phyloP scores from a whole-genome alignment of 2,329 filamentous ascomycete genomes.

The Furcasterigmium furcatum region DNA sequence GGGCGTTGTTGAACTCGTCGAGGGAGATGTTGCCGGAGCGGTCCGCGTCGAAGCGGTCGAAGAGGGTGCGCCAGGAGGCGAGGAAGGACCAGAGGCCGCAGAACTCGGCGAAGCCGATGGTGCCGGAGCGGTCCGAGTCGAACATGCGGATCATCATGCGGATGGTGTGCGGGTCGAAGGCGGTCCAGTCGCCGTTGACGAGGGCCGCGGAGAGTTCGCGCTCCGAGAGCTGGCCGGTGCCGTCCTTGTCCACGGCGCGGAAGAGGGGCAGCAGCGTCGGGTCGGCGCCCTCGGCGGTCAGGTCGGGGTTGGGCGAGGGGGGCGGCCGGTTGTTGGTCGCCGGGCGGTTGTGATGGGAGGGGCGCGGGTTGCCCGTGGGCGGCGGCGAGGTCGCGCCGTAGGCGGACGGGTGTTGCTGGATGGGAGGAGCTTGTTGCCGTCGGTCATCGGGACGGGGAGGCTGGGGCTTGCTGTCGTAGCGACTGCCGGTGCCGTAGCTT shows the following conservation, averaged over 20 bases:
- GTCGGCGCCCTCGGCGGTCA: constrained; percentile 50
- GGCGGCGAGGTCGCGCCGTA: constrained; percentile 50
- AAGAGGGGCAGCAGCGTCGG: constrained; percentile 82
- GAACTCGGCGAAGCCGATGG: constrained; percentile 94
- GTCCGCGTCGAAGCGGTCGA: constrained; percentile 92
- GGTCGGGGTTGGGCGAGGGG: constrained; percentile 56
- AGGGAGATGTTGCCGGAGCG: constrained; percentile 82
- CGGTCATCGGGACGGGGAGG: constrained; percentile 32
- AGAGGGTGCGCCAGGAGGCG: constrained; percentile 88
- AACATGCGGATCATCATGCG: constrained; percentile 99
- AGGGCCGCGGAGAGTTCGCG: constrained; percentile 83
- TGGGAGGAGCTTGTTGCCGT: constrained; percentile 12
- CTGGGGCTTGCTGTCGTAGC: constrained; percentile 45
- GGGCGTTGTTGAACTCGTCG: constrained; percentile 82
- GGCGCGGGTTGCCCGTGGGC: constrained; percentile 39
- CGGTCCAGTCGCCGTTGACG: constrained; percentile 93
- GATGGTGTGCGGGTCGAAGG: constrained; percentile 91
- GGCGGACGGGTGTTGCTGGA: constrained; percentile 13
- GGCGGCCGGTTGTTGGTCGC: constrained; percentile 60
- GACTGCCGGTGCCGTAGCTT: constrained; percentile 16
- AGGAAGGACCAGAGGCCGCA: constrained; percentile 96
- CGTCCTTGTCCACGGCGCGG: constrained; percentile 81
- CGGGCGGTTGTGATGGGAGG: constrained; percentile 43
- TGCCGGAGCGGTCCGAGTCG: constrained; percentile 83
- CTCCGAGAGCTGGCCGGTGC: constrained; percentile 78